phyloP scores from a whole-genome alignment of 2,329 filamentous ascomycete species.

The Phialophora expanda region DNA sequence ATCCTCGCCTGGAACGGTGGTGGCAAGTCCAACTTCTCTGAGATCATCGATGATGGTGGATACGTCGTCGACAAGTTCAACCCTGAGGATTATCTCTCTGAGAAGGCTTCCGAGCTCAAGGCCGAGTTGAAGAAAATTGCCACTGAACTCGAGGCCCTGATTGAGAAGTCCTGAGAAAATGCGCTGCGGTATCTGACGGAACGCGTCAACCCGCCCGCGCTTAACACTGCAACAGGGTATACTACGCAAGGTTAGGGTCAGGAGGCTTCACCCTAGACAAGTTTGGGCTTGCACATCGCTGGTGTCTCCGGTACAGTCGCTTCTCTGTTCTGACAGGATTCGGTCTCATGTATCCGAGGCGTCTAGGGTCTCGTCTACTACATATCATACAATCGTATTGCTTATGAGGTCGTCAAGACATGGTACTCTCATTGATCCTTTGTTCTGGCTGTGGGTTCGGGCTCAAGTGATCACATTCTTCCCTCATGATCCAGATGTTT shows the following conservation, averaged over 20 bases:
- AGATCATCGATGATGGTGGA: constrained; percentile 75
- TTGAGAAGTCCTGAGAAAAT: constrained; percentile 31
- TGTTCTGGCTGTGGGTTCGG: not conserved
- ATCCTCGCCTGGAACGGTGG: constrained; percentile 99
- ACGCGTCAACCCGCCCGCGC: not conserved
- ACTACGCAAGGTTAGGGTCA: not conserved
- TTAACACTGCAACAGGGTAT: not conserved
- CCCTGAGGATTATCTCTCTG: constrained; percentile 50
- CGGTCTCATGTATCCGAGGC: constrained; percentile 19
- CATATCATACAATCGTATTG: constrained; percentile 8
- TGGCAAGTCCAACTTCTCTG: constrained; percentile 86
- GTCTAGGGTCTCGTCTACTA: not conserved
- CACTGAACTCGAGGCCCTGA: constrained; percentile 34
- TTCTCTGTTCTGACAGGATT: constrained; percentile 6
- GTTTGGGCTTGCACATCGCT: constrained; percentile 11
- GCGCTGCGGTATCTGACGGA: not conserved
- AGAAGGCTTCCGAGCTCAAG: constrained; percentile 55
- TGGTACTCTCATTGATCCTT: not conserved
- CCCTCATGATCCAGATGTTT: not conserved
- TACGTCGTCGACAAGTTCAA: constrained; percentile 57
- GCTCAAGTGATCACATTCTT: not conserved
- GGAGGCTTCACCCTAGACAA: constrained; percentile 13
- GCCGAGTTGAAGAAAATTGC: constrained; percentile 40
- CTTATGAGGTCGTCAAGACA: constrained; percentile 1
- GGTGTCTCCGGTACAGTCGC: not conserved